These are phyloP conservation scores for Dactylonectria estremocensis DNA, from an alignment of 2,329 filamentous ascomycete species.

Conservation along the genomic window DNA sequence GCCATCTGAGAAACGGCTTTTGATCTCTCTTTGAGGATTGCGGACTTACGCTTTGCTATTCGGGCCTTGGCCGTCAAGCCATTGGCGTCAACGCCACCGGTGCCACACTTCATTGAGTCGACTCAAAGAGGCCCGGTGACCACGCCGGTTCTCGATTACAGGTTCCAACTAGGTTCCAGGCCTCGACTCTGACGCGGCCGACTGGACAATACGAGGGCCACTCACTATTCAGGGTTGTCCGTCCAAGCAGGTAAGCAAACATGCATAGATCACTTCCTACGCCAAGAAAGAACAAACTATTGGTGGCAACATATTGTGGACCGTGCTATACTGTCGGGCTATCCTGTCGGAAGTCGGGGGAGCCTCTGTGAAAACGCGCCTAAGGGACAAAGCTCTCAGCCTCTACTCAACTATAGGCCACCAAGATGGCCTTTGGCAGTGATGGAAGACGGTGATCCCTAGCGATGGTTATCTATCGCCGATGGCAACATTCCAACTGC, in stretches of 20 bases:
- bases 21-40: neutral
- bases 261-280: constrained; percentile 35
- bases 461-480: constrained; percentile 36
- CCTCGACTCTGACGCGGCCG: constrained; percentile 8
- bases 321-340: constrained; percentile 23
- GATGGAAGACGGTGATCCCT: constrained; percentile 1
- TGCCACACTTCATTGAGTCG: constrained; percentile 6
- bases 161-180: neutral
- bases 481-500: constrained; percentile 18
- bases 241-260: constrained; percentile 28
- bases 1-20: constrained; percentile 56
- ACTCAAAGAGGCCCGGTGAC: constrained; percentile 8
- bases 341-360: constrained; percentile 31
- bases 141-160: neutral
- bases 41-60: constrained; percentile 11
- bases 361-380: constrained; percentile 36
- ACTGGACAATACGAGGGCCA: constrained; percentile 35
- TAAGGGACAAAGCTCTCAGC: constrained; percentile 40
- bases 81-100: constrained; percentile 2
- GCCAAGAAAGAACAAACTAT: constrained; percentile 32
- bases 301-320: constrained; percentile 23
- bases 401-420: constrained; percentile 28
- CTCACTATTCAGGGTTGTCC: constrained; percentile 17
- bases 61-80: neutral
- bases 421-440: constrained; percentile 31